Evolutionary conservation across 345 rosid species (phyloP), one percentile per base, ranked within the genome.

Genomic region (Rubroshorea leprosula): DNA sequence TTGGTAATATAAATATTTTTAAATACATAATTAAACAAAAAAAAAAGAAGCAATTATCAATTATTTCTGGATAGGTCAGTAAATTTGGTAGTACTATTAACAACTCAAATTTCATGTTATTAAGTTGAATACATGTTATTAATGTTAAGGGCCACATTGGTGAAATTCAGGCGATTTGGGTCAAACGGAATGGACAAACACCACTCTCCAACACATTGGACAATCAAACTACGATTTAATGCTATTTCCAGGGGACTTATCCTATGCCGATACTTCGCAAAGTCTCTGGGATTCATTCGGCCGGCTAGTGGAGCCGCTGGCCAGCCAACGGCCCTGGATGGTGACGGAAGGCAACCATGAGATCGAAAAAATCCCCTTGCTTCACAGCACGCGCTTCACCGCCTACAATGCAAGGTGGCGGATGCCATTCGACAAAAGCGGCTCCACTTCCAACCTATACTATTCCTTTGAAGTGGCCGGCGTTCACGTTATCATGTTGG

Each of bases 281-380:
- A 52, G 68, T 0, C 13, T 55, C 2, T 90, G 97, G 96, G 97
- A 90, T 67, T 74, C 86, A 15, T 87, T 80, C 16, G 96, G 96
- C 26, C 75, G 71, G 18, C 52, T 87, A 47, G 84, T 91, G 13
- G 91, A 87, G 70, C 98, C 95, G 35, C 54, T 85, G 61, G 90
- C 96, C 1, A 83, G 96, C 77, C 78, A 71, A 44, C 58, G 88
- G 23, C 98, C 98, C 0, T 87, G 94, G 96, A 85, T 87, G 98
- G 92, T 87, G 22, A 91, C 92, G 3, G 81, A 85, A 49, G 96
- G 98, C 19, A 91, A 91, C 77, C 98, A 88, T 60, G 95, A 91
- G 60, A 9, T 80, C 10, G 96, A 91, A 62, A 64, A 23, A 38
- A 6, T 83, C 6, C 84, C 90, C 0, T 0, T 81, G 23, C 0